These are phyloP conservation scores for Salicornia ramosissima DNA, from an alignment of 148 eudicot species.

Conservation along the genomic window DNA sequence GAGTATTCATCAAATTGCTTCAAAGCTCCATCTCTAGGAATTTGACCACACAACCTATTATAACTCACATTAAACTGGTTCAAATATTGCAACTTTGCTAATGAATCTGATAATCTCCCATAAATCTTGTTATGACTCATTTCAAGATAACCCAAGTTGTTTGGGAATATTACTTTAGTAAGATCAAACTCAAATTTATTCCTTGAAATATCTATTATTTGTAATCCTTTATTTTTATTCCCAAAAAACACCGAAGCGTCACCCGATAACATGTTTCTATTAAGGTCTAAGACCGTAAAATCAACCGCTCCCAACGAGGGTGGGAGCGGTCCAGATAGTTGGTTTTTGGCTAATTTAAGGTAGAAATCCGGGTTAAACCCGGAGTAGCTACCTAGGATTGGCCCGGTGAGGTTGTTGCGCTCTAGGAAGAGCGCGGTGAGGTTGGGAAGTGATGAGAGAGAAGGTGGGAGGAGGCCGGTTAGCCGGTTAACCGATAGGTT, in stretches of 20 bases:
- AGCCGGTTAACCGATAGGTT: slow-evolving; percentile 34
- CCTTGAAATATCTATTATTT: slow-evolving; percentile 18
- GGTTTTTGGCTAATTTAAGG: slow-evolving; percentile 35
- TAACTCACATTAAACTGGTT: slow-evolving; percentile 40
- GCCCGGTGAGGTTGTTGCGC: slow-evolving; percentile 42
- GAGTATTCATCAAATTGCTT: slow-evolving; percentile 22
- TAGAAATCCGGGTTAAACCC: slow-evolving; percentile 26
- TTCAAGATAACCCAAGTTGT: slow-evolving; percentile 1
- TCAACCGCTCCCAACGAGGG: slow-evolving; percentile 21
- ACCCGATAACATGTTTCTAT: slow-evolving; percentile 32
- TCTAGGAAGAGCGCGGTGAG: slow-evolving; percentile 30
- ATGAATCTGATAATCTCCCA: slow-evolving; percentile 17
- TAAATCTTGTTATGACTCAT: slow-evolving; percentile 30
- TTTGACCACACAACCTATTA: slow-evolving; percentile 46
- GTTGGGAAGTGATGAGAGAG: slow-evolving; percentile 22
- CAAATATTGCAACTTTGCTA: slow-evolving; percentile 8
- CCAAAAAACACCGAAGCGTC: slow-evolving; percentile 30
- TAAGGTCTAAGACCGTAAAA: slow-evolving; percentile 24
- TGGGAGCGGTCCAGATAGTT: slow-evolving; percentile 38
- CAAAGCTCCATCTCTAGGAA: slow-evolving; percentile 34
- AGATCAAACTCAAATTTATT: slow-evolving; percentile 28
- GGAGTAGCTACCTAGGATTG: slow-evolving; percentile 31
- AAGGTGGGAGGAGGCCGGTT: slow-evolving; percentile 28
- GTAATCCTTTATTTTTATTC: slow-evolving; percentile 7
- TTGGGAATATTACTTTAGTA: slow-evolving; percentile 15